Evolutionary conservation across 805 yeast genomes (phyloP), one percentile per base, ranked within the genome.

Genomic region (Saccharomycopsis sp.): DNA sequence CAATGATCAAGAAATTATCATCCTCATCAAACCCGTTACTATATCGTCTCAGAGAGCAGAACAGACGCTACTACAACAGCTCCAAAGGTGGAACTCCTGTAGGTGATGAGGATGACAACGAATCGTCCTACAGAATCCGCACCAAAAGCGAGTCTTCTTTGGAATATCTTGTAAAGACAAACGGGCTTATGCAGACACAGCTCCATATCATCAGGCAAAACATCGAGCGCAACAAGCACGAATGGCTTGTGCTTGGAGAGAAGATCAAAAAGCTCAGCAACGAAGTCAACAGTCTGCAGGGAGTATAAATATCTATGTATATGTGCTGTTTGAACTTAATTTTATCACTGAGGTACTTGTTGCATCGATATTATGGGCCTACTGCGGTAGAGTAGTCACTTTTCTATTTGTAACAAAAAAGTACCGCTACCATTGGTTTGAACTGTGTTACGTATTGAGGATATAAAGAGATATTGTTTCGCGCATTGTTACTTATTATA

Each of bases 131-230:
- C 24, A 24, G 50, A 15, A 29, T 55, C 44, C 24, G 41, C 7
- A 20, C 52, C 34, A 58, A 56, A 47, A 24, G 55, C 24, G 54
- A 58, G 15, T 29, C 34, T 20, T 53, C 61, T 2, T 12, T 58
- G 51, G 61, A 58, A 46, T 55, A 52, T 37, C 46, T 58, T 18
- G 16, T 58, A 3, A 34, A 54, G 23, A 55, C 52, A 4, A 56
- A 58, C 34, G 37, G 52, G 7, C 24, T 55, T 3, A 44, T 55
- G 18, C 24, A 58, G 54, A 40, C 50, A 12, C 61, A 58, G 34
- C 47, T 52, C 23, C 51, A 46, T 2, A 34, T 34, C 2, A 23
- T 55, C 18, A 53, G 37, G 21, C 37, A 55, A 7, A 29, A 12
- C 2, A 44, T 58, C 20, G 52, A 40, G n/a, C 24, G 24, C 34